These are phyloP conservation scores for Lodderomyces elongisporus DNA, from an alignment of 1,139 yeast species.

Conservation along the genomic window DNA sequence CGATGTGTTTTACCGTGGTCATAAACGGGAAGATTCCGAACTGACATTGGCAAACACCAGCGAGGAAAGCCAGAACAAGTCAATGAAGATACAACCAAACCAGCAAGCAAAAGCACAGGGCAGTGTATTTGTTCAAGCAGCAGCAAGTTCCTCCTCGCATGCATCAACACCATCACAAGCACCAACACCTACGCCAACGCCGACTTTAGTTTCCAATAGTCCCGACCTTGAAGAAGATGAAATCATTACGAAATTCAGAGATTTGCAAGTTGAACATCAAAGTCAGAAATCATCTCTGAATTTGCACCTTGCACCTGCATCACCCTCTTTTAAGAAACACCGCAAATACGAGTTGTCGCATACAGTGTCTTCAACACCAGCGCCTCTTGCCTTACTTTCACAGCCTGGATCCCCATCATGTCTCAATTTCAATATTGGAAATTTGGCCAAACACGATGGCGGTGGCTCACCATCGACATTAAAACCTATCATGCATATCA, in stretches of 20 bases:
- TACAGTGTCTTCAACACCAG: slow-evolving; percentile 17
- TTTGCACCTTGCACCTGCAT: background rate
- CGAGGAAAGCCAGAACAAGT: too few species aligned
- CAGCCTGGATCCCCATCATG: slow-evolving; percentile 22
- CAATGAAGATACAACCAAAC: too few species aligned
- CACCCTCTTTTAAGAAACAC: slow-evolving; percentile 2
- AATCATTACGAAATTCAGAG: background rate
- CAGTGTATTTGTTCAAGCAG: too few species aligned
- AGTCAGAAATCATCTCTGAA: too few species aligned
- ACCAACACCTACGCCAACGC: background rate
- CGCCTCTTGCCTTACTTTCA: slow-evolving; percentile 11
- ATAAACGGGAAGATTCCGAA: background rate
- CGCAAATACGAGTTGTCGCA: slow-evolving; percentile 20
- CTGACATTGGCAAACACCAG: background rate
- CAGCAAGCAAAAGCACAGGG: too few species aligned
- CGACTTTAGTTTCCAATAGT: slow-evolving; percentile 2
- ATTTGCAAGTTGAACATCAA: slow-evolving; percentile 2
- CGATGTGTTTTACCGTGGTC: slow-evolving; percentile 1
- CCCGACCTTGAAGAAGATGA: slow-evolving; percentile 1
- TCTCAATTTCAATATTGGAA: slow-evolving; percentile 25
- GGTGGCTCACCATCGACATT: slow-evolving; percentile 11
- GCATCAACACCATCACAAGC: too few species aligned
- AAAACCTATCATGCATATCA: slow-evolving; percentile 8
- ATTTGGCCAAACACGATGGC: slow-evolving; percentile 19
- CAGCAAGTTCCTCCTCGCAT: too few species aligned